Evolutionary conservation across 1,284 basidiomycete species (phyloP).

Genomic region (Phlebopus sp.): DNA sequence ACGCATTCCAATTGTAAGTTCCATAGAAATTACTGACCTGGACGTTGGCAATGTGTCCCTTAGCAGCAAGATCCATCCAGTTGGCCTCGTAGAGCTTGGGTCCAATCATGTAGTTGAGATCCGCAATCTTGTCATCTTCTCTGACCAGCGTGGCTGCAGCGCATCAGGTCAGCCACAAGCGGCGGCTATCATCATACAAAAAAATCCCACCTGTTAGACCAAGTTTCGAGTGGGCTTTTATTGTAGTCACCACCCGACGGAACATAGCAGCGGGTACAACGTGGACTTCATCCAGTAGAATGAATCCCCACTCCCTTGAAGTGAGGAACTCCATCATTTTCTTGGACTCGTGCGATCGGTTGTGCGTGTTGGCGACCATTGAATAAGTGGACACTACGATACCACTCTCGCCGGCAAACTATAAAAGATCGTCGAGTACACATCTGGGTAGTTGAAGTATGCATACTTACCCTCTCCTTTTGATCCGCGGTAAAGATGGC

Average conservation of each 20-base stretch:
- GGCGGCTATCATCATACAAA: background rate
- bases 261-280: conserved; percentile 98
- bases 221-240: conserved; percentile 96
- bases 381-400: conserved; percentile 98
- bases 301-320: conserved; percentile 93
- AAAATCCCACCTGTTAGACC: conserved; percentile 76
- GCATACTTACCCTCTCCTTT: conserved; percentile 79
- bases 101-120: conserved; percentile 98
- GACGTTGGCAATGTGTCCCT: conserved; percentile 99
- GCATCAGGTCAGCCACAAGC: conserved; percentile 9
- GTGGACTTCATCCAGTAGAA: conserved; percentile 94
- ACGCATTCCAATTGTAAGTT: conserved; percentile 1
- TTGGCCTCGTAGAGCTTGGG: conserved; percentile 99
- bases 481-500: conserved; percentile 95
- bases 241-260: conserved; percentile 91
- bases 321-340: conserved; percentile 99
- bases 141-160: conserved; percentile 90
- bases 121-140: conserved; percentile 98
- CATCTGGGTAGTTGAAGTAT: background rate
- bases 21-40: conserved; percentile 58
- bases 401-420: conserved; percentile 93
- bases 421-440: conserved; percentile 7
- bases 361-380: conserved; percentile 97
- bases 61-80: conserved; percentile 99
- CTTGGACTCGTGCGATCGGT: conserved; percentile 93